Percentiles rank a stretch among this genome's conserved stretches.
Evolutionary conservation across 805 yeast genomes (phyloP).

Genomic region (Brettanomyces anomalus): DNA sequence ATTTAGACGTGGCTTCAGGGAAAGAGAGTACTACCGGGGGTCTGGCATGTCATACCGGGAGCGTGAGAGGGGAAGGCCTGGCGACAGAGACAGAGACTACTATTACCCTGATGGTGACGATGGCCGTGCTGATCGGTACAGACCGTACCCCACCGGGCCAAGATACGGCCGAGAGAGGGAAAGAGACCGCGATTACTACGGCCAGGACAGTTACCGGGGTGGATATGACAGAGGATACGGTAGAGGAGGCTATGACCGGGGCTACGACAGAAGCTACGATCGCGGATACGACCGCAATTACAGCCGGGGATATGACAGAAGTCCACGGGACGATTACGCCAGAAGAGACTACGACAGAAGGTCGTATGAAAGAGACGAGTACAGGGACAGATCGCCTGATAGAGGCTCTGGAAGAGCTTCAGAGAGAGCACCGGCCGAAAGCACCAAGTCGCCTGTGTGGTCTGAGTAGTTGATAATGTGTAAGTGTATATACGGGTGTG

Average conservation of each 20-base stretch:
- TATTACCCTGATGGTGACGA: constrained; percentile 3
- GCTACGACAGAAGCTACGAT: constrained; percentile 6
- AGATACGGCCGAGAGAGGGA: too few species aligned
- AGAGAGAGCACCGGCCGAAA: background rate
- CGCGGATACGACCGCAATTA: too few species aligned
- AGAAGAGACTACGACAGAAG: constrained; percentile 10
- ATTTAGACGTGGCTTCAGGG: constrained; percentile 11
- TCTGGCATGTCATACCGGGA: background rate
- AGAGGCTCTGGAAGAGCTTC: background rate
- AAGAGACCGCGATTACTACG: too few species aligned
- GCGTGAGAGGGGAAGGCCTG: background rate
- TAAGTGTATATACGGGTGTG: too few species aligned
- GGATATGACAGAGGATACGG: constrained; percentile 4
- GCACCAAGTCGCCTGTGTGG: constrained; percentile 15
- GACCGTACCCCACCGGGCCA: too few species aligned
- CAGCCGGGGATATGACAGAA: constrained; percentile 8
- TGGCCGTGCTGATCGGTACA: constrained; percentile 1
- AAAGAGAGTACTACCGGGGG: constrained; percentile 2
- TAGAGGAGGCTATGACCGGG: constrained; percentile 2
- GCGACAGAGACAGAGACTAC: background rate
- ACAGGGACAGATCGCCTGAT: constrained; percentile 8
- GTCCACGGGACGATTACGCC: constrained; percentile 5
- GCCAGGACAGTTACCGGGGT: constrained; percentile 1
- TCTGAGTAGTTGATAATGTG: constrained; percentile 6
- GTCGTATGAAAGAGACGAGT: constrained; percentile 3